phyloP scores from a whole-genome alignment of 768 basidiomycete genomes.

The Mycena galericulata region DNA sequence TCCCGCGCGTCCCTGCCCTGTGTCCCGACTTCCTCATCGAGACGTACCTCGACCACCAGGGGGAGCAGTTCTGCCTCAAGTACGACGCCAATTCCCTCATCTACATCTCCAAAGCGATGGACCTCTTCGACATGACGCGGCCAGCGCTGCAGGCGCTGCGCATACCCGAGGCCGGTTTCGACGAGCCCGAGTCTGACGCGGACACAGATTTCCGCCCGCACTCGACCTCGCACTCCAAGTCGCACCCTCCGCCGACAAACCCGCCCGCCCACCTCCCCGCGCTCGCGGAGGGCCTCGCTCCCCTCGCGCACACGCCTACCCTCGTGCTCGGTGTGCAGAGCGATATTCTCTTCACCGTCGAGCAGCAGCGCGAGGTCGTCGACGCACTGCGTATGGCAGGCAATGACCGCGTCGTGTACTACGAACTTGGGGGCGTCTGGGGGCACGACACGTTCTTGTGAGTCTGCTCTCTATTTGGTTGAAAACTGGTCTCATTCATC shows the following conservation, averaged over 20 bases:
- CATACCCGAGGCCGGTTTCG: conserved; percentile 52
- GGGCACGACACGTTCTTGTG: conserved; percentile 98
- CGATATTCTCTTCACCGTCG: conserved; percentile 96
- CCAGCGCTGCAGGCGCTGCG: conserved; percentile 79
- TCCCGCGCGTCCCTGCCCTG: conserved; percentile 72
- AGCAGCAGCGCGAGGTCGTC: conserved; percentile 95
- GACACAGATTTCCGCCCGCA: conserved; percentile 42
- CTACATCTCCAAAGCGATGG: conserved; percentile 99
- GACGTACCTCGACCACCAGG: conserved; percentile 98
- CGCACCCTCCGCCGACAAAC: conserved; percentile 78
- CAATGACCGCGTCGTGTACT: conserved; percentile 91
- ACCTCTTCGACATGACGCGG: conserved; percentile 94
- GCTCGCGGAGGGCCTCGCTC: conserved; percentile 82
- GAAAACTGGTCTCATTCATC: conserved; percentile 9
- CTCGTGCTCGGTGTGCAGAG: conserved; percentile 95
- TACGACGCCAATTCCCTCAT: conserved; percentile 99
- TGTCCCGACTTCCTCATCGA: conserved; percentile 99
- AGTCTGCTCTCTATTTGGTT: conserved; percentile 46
- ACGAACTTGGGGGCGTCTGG: conserved; percentile 99
- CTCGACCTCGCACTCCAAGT: conserved; percentile 69
- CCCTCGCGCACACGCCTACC: conserved; percentile 80
- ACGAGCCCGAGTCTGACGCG: conserved; percentile 40
- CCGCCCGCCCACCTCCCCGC: conserved; percentile 81
- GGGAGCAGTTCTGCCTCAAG: conserved; percentile 97
- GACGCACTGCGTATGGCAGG: conserved; percentile 93